Evolutionary conservation across 2,329 filamentous ascomycete genomes (phyloP).

Genomic region (Byssochlamys sp.): DNA sequence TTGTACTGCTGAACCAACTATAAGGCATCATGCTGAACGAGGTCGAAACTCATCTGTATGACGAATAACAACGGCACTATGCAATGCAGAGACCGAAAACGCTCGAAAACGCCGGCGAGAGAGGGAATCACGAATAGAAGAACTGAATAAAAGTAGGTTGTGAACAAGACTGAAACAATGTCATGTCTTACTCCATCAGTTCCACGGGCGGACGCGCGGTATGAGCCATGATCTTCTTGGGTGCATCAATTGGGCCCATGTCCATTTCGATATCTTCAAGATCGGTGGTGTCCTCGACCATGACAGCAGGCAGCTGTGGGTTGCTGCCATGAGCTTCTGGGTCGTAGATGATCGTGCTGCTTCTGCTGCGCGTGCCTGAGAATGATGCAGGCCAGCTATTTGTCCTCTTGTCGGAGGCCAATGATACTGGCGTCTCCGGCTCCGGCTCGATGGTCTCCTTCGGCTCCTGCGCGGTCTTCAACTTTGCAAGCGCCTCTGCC

Average conservation of each 20-base stretch:
- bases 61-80: neutral
- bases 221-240: constrained; percentile 38
- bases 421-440: constrained; percentile 27
- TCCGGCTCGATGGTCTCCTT: constrained; percentile 9
- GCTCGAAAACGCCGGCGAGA: neutral
- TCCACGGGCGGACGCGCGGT: constrained; percentile 49
- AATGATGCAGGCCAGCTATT: constrained; percentile 20
- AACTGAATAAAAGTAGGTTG: constrained; percentile 2
- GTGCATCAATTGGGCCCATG: constrained; percentile 33
- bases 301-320: constrained; percentile 52
- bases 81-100: neutral
- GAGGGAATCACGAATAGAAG: neutral
- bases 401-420: constrained; percentile 24
- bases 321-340: constrained; percentile 53
- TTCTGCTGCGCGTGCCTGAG: constrained; percentile 36
- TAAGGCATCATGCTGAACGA: neutral
- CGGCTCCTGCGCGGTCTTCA: constrained; percentile 27
- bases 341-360: constrained; percentile 54
- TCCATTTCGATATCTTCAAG: constrained; percentile 37
- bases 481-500: constrained; percentile 44
- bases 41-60: neutral
- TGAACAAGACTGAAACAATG: neutral
- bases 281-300: constrained; percentile 51
- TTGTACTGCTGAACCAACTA: neutral
- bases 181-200: constrained; percentile 37